Evolutionary conservation across 768 basidiomycete species (phyloP), one percentile per base, ranked within the genome.

Genomic region (Clathrus columnatus): DNA sequence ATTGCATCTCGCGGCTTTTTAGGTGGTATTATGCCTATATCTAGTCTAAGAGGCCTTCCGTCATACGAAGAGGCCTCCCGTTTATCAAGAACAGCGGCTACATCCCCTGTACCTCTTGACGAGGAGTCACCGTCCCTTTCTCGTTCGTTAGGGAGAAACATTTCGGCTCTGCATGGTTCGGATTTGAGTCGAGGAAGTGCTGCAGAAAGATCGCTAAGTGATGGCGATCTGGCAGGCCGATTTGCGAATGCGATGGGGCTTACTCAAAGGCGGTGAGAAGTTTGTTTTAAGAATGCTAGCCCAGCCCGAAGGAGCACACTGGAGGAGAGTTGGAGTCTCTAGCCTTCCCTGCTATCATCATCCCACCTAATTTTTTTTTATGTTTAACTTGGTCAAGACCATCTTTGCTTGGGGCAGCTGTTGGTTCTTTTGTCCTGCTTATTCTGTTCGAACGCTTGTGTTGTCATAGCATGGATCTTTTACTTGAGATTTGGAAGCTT

Each of bases 11-110:
- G 86, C 14, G 93, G 92, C 5, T 95, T 94, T 69, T 76, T 94
- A 24, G 93, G 93, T 6, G 92, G 93, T 5, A 84, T 94, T n/a
- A 83, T 87, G 8, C 92, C 95, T 16, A 68, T 92, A 63, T 76
- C 76, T 62, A 85, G 86, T 62, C 75, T 85, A 73, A 74, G 72
- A 24, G 91, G 87, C 5, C 65, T 95, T 61, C 94, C 94, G 47
- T 87, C 83, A 36, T 98, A 98, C 61, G 91, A 90, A 61, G 91
- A 91, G 64, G 79, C 79, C n/a, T 32, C 30, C 5, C 20, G 20
- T 21, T 11, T 17, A 47, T 21, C 26, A 47, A 47, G 20, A 17
- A 21, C 45, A 7, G 17, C 45, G 11, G 45, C 30, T 23, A 26
- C 23, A 24, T 50, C 29, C 11, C 49, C 21, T 26, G 28, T 23